Base-by-base conservation (phyloP, 83 land plant genomes). In the Thuja plicata region DNA sequence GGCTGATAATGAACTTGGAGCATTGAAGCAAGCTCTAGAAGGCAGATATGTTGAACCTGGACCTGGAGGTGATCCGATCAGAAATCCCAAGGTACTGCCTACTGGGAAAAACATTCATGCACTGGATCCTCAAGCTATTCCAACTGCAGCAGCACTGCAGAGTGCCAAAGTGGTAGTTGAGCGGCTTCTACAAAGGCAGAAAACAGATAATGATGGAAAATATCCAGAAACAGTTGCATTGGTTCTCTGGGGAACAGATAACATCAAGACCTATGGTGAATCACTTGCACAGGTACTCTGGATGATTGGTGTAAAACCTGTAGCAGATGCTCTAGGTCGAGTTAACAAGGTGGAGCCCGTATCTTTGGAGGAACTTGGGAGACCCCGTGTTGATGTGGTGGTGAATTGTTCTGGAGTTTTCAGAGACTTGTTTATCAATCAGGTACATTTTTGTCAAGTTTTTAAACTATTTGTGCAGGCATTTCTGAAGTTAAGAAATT, bases 101-200 rank as follows among this genome's bases (percentile, higher is more conserved):
- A 99, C 99, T 8, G 99, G 99, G 3, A 99, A 99, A 92, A 99
- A 99, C 91, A 99, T 99, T 73, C 99, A 99, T 88, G 99, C 99
- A 0, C 91, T 99, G 34, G 99, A 99, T 88, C 99, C 99, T 84
- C 99, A 99, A 88, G 89, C 99, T 6, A 99, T 99, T 73, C 99
- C 99, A 12, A 99, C 99, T 2, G 91, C 92, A 6, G 99, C 99
- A 38, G 99, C 99, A 43, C 92, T 99, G 96, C 97, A 93, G 88
- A 97, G 99, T 91, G 99, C 99, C 24, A 96, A 94, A 91, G 90
- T 95, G 19, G 99, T 99, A 17, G 99, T 99, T 77, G 99, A 99
- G 41, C 91, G 99, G 83, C 90, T 99, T 88, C 90, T 99, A 45
- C 97, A 97, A 92, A 89, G 99, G 84, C 99, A 99, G 88, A 97